Evolutionary conservation across 177 flowering plant genomes (phyloP), one percentile per base, ranked within the genome.

Genomic region (Vitis hybrid): DNA sequence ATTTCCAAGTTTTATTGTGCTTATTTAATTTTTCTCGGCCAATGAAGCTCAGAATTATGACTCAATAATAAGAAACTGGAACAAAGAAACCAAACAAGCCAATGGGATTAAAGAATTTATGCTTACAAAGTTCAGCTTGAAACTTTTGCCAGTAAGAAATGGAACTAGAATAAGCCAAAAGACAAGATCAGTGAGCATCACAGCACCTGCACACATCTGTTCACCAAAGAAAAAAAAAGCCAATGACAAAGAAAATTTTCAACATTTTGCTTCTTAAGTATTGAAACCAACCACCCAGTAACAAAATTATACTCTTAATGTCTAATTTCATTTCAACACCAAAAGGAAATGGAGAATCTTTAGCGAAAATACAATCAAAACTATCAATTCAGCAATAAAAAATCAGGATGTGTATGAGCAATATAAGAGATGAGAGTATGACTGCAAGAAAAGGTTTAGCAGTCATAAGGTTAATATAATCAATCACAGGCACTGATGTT

Each of bases 141-240:
- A 86, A 59, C 79, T 78, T 56, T 64, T 60, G 52, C 81, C 50
- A 59, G 78, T 70, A 59, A 84, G 71, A 70, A 85, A 83, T 38
- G 94, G 91, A 69, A 74, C 81, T 22, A 88, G 64, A 50, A 86
- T 17, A 73, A 81, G 64, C 94, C 94, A 89, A 68, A 77, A 89
- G 15, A 88, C 85, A 18, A n/a, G 11, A 76, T 89, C 94, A 62
- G 89, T 85, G 52, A 89, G 90, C 71, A 75, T 59, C 54, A 84
- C 89, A 62, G 94, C 88, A 68, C 94, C 94, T 51, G 88, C 90
- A 73, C 77, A 76, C 33, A 69, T 70, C 94, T 89, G 80, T 64
- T 58, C 17, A 74, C 11, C 9, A 59, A 54, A 24, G 19, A 19
- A 47, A 62, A 58, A 31, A 11, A 2, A 58, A 56, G 20, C 22